A percentile compares a stretch with the other conserved stretches of the same genome.
These are phyloP conservation scores for Fulvia fulva DNA, from an alignment of 2,329 filamentous ascomycete species.

Conservation along the genomic window DNA sequence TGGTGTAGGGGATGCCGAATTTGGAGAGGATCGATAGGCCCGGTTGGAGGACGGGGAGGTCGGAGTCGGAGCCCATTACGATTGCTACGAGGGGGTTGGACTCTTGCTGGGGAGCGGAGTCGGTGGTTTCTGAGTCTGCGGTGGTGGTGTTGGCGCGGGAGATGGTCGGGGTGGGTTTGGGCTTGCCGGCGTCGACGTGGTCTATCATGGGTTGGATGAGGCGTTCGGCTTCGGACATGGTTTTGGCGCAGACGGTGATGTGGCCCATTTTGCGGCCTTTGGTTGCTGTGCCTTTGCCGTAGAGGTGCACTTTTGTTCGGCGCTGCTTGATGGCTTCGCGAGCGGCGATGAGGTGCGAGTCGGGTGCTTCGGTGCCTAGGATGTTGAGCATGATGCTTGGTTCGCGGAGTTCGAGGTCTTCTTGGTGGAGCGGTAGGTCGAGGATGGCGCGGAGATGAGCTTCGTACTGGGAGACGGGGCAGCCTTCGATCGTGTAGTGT, in stretches of 20 bases:
- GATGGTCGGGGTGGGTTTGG: slow-evolving; percentile 40
- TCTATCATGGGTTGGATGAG: slow-evolving; percentile 68
- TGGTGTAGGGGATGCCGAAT: slow-evolving; percentile 69
- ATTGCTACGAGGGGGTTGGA: slow-evolving; percentile 62
- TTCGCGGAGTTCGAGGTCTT: slow-evolving; percentile 55
- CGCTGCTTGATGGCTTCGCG: slow-evolving; percentile 54
- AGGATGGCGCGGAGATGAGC: slow-evolving; percentile 84
- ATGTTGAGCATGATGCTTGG: slow-evolving; percentile 76
- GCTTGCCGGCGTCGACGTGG: slow-evolving; percentile 55
- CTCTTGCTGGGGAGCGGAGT: slow-evolving; percentile 9
- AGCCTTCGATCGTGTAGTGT: slow-evolving; percentile 91
- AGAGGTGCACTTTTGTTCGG: slow-evolving; percentile 70
- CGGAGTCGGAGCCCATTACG: slow-evolving; percentile 81
- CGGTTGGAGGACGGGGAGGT: slow-evolving; percentile 63
- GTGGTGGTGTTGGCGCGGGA: slow-evolving; percentile 31
- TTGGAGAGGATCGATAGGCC: slow-evolving; percentile 63
- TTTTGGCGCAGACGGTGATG: slow-evolving; percentile 72
- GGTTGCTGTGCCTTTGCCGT: slow-evolving; percentile 80
- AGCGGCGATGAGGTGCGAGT: slow-evolving; percentile 60
- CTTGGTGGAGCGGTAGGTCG: slow-evolving; percentile 53
- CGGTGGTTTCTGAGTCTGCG: slow-evolving; percentile 14
- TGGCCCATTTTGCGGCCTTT: slow-evolving; percentile 94
- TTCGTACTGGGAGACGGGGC: slow-evolving; percentile 85
- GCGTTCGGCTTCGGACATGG: slow-evolving; percentile 63
- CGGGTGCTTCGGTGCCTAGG: slow-evolving; percentile 62